Conservation (phyloP, 2,329 filamentous ascomycete genomes). For the Epichloe gansuensis region DNA sequence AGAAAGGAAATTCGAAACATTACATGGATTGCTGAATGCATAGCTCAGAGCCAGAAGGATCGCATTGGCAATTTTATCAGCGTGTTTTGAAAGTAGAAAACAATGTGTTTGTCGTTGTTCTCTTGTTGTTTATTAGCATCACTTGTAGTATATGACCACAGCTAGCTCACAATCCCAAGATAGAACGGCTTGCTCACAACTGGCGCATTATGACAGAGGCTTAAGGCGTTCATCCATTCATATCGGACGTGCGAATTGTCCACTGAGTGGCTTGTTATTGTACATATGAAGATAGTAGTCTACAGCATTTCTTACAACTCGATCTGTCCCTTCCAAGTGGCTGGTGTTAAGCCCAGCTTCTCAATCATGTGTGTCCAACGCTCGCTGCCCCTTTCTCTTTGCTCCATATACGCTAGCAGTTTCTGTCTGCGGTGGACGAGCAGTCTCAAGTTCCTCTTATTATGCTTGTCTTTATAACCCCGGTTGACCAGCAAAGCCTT, state of each 20-base stretch:
- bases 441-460: constrained; percentile 78
- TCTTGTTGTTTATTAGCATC: constrained; percentile 14
- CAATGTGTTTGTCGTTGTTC: not conserved
- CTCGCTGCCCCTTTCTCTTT: constrained; percentile 80
- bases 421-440: constrained; percentile 85
- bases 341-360: constrained; percentile 73
- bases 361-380: constrained; percentile 79
- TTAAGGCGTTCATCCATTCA: constrained; percentile 8
- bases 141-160: constrained; percentile 30
- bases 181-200: constrained; percentile 11
- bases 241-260: not conserved
- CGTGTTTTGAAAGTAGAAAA: constrained; percentile 54
- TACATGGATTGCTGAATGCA: constrained; percentile 98
- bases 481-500: constrained; percentile 53
- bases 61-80: constrained; percentile 98
- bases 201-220: constrained; percentile 19
- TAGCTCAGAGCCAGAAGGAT: constrained; percentile 99
- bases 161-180: constrained; percentile 25
- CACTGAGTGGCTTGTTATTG: constrained; percentile 26
- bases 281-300: constrained; percentile 35
- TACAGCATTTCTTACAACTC: constrained; percentile 26
- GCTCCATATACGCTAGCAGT: constrained; percentile 72
- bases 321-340: constrained; percentile 86
- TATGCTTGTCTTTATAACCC: constrained; percentile 79
- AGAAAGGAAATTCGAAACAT: constrained; percentile 94